phyloP scores from a whole-genome alignment of 1,284 basidiomycete species.

The Tilletia setariae region DNA sequence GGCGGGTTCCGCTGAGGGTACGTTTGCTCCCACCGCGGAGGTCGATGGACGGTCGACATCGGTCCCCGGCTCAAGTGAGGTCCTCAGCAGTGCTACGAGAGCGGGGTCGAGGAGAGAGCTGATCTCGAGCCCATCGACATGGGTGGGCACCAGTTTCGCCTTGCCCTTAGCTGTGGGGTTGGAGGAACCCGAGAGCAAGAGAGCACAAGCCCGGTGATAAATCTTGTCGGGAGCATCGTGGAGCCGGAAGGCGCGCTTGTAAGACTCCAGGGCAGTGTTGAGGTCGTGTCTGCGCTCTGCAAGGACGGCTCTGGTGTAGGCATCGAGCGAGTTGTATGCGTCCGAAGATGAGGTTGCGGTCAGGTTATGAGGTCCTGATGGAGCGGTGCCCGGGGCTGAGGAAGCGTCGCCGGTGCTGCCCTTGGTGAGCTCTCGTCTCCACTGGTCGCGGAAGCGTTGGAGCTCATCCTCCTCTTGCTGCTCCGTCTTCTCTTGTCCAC shows the following conservation, averaged over 20 bases:
- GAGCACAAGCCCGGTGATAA: constrained; percentile 37
- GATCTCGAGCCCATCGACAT: constrained; percentile 37
- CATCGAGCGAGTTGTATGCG: constrained; percentile 22
- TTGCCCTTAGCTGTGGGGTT: background rate
- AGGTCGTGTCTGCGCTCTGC: constrained; percentile 39
- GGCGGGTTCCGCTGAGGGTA: no score
- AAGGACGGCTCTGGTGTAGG: constrained; percentile 38
- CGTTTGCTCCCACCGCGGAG: background rate
- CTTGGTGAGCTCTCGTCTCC: background rate
- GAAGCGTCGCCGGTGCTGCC: background rate
- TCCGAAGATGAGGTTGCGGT: background rate
- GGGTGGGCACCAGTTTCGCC: constrained; percentile 16
- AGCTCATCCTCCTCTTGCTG: background rate
- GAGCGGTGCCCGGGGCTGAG: background rate
- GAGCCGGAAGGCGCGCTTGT: constrained; percentile 42
- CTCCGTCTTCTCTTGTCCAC: background rate
- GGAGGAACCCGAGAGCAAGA: constrained; percentile 25
- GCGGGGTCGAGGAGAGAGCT: constrained; percentile 28
- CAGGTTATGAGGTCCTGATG: background rate
- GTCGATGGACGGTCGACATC: constrained; percentile 30
- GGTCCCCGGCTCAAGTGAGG: constrained; percentile 19
- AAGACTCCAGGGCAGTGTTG: constrained; percentile 32
- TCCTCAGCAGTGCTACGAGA: background rate
- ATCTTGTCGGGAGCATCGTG: constrained; percentile 37
- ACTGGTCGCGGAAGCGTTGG: constrained; percentile 6